Base-by-base conservation (phyloP, 2,329 filamentous ascomycete genomes). In the Periglandula ipomoeae region DNA sequence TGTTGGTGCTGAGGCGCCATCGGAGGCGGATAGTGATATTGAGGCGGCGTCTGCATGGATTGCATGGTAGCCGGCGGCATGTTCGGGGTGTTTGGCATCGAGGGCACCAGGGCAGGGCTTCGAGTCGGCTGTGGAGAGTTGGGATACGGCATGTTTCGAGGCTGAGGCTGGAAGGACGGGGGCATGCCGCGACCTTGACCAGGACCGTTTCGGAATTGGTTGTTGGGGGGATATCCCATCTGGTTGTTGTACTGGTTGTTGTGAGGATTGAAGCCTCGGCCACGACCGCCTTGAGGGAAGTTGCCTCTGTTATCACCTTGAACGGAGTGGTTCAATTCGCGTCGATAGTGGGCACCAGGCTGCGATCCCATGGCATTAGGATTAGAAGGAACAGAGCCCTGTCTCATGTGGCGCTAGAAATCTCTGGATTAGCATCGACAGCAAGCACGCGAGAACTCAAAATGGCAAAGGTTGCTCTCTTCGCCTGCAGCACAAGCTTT, bases 251-350 rank as follows among this genome's bases (percentile, higher is more conserved):
- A 75, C 53, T 73, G 70, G 47, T 57, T 62, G 42, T 56, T 56
- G 47, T 66, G 63, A 26, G 68, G 68, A 58, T 70, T 72, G 55
- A 72, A 78, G 46, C 69, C 69, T 50, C 76, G 70, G 40, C 76
- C 73, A 52, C 77, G 73, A 44, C 72, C 71, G 42, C 68, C 70
- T 53, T 75, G 71, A 27, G 69, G 65, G 55, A 70, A 79, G 56
- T 72, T 75, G 55, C 76, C 80, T 57, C 79, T 78, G 52, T 62
- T 63, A 23, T 69, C 67, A 42, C 65, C 60, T 52, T 91, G 86
- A 55, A 82, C 77, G 20, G 88, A 94, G 61, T 93, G 89, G 34
- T 85, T 85, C 26, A 91, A 96, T 64, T 91, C 86, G 58, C 89
- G 85, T 60, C 91, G 85, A 59, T 88, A 79, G 68, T 97, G 90